phyloP scores from a whole-genome alignment of 2,329 filamentous ascomycete genomes.

The Microsporum ferrugineum region DNA sequence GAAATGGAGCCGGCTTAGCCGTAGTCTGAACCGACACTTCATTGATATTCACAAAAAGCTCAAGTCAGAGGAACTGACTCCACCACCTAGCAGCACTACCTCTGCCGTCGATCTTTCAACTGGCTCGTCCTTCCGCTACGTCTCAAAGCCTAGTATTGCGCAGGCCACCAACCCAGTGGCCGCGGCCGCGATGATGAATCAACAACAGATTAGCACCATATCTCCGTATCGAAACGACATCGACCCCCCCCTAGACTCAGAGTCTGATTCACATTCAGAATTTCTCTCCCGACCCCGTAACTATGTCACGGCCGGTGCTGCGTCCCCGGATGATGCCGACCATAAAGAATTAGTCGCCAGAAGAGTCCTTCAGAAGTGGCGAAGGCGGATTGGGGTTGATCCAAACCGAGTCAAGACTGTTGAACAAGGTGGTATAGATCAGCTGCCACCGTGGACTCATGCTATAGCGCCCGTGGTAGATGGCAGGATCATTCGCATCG shows the following conservation, averaged over 20 bases:
- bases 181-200: not conserved
- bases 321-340: constrained; percentile 39
- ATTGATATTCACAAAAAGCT: constrained; percentile 51
- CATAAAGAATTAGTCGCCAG: constrained; percentile 54
- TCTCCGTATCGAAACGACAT: constrained; percentile 16
- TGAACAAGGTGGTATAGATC: constrained; percentile 48
- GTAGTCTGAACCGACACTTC: constrained; percentile 55
- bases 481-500: constrained; percentile 50
- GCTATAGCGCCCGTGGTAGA: constrained; percentile 69
- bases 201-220: not conserved
- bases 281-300: constrained; percentile 28
- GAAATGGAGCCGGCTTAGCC: constrained; percentile 62
- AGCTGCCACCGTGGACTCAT: constrained; percentile 60
- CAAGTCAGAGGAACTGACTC: constrained; percentile 29
- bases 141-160: not conserved
- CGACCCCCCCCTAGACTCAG: constrained; percentile 27
- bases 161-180: not conserved
- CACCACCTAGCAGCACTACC: not conserved
- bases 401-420: constrained; percentile 38
- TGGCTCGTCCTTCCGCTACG: constrained; percentile 3
- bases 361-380: constrained; percentile 63
- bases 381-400: constrained; percentile 53
- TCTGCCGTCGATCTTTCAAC: not conserved
- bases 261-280: constrained; percentile 33
- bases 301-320: constrained; percentile 29